Evolutionary conservation across 768 basidiomycete species (phyloP).

Genomic region (Suillus weaverae): DNA sequence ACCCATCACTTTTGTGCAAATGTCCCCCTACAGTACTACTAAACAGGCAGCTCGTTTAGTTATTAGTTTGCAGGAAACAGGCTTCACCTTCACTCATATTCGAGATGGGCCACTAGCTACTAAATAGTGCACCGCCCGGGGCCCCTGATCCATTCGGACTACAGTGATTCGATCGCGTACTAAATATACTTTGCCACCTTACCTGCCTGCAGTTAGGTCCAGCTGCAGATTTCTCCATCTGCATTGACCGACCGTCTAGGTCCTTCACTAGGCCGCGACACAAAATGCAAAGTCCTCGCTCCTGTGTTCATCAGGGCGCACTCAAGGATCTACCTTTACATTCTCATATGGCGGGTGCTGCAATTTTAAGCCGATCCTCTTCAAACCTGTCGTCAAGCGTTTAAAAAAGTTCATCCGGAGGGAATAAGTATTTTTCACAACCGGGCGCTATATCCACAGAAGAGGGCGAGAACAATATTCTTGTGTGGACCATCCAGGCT

Average conservation of each 20-base stretch:
- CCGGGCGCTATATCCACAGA: neutral
- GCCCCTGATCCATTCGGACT: neutral
- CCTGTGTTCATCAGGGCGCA: neutral
- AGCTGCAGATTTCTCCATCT: neutral
- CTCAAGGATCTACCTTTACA: neutral
- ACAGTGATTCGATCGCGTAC: neutral
- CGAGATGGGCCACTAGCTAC: neutral
- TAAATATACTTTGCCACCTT: neutral
- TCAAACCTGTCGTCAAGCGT: neutral
- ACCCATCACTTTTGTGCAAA: neutral
- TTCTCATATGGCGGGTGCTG: neutral
- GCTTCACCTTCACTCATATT: neutral
- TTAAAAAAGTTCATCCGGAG: neutral
- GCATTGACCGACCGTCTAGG: too few species aligned
- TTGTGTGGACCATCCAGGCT: neutral
- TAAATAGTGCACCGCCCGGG: neutral
- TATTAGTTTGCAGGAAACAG: neutral
- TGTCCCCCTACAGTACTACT: neutral
- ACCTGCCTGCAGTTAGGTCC: neutral
- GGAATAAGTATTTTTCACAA: neutral
- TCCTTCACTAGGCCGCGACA: neutral
- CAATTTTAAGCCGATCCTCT: neutral
- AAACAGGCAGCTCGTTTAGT: neutral
- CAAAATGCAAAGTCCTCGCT: neutral
- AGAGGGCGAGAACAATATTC: neutral